Evolutionary conservation across 495 filamentous ascomycete genomes (phyloP).

Genomic region (Tuber calosporum): DNA sequence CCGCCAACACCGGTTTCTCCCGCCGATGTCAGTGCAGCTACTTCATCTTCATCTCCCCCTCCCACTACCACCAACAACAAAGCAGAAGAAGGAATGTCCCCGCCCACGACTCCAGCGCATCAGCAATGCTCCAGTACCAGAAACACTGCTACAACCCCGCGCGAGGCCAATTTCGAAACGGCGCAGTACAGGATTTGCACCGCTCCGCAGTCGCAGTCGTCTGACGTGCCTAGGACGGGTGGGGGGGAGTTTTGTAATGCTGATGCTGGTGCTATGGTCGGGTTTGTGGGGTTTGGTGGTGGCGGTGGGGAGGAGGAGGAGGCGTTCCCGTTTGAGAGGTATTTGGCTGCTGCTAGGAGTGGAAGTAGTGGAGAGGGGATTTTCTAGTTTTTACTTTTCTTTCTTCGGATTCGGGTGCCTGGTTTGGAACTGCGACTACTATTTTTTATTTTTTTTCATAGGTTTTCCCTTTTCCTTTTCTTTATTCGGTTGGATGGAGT

Average conservation of each 20-base stretch:
- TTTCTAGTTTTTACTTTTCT: conserved; percentile 19
- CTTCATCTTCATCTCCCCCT: neutral
- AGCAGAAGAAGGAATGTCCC: conserved; percentile 15
- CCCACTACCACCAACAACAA: neutral
- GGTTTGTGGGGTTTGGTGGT: neutral
- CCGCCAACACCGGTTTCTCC: conserved; percentile 33
- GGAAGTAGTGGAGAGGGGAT: conserved; percentile 14
- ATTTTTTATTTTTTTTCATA: neutral
- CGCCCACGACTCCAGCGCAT: conserved; percentile 21
- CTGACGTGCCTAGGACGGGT: neutral
- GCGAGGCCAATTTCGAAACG: neutral
- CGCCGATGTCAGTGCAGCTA: conserved; percentile 17
- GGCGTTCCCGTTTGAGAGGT: conserved; percentile 32
- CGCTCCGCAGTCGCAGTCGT: neutral
- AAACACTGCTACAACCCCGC: neutral
- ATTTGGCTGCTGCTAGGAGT: conserved; percentile 9
- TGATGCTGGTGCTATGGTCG: neutral
- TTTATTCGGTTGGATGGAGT: neutral
- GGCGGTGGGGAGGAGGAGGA: conserved; percentile 6
- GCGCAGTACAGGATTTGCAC: neutral
- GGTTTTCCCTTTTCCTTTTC: neutral
- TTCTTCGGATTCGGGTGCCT: neutral
- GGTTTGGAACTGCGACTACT: neutral
- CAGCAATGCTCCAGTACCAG: neutral
- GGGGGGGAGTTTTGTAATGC: neutral